Conservation (phyloP, 768 basidiomycete species). For the Podaxis sp. region DNA sequence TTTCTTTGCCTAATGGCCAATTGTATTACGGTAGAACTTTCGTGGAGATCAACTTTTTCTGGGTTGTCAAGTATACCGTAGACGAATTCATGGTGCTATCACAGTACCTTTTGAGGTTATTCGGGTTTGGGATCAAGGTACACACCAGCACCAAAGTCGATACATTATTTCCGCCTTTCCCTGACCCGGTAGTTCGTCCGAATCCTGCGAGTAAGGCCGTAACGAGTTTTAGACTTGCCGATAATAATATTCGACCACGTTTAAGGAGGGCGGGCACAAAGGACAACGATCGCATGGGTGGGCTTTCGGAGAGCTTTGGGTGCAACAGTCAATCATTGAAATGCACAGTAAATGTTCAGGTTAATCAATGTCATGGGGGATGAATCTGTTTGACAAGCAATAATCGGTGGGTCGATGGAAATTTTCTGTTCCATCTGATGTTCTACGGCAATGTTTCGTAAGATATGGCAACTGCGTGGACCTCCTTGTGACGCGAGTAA, state of each 20-base stretch:
- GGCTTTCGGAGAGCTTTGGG: not conserved
- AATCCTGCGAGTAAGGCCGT: not conserved
- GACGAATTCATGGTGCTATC: not conserved
- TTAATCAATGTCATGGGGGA: not conserved
- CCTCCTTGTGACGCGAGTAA: not conserved
- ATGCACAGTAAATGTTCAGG: not conserved
- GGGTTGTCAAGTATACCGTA: not conserved
- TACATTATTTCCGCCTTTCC: not conserved
- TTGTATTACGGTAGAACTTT: constrained; percentile 9
- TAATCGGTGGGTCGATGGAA: not conserved
- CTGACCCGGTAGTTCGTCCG: not conserved
- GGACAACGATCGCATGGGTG: not conserved
- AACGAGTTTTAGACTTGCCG: not conserved
- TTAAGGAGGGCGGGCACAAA: not conserved
- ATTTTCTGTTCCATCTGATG: not conserved
- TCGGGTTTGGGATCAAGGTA: not conserved
- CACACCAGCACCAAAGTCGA: not conserved
- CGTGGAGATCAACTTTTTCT: not conserved
- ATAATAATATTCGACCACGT: not conserved
- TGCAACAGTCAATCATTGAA: too few species aligned
- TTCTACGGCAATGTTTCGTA: not conserved
- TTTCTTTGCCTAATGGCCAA: not conserved
- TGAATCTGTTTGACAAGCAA: not conserved
- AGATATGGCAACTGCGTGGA: not conserved
- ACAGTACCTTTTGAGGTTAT: not conserved